A percentile compares a stretch with the other conserved stretches of the same genome.
These are phyloP conservation scores for Eleusine coracana DNA, from an alignment of 176 grass and related monocot species.

Conservation along the genomic window DNA sequence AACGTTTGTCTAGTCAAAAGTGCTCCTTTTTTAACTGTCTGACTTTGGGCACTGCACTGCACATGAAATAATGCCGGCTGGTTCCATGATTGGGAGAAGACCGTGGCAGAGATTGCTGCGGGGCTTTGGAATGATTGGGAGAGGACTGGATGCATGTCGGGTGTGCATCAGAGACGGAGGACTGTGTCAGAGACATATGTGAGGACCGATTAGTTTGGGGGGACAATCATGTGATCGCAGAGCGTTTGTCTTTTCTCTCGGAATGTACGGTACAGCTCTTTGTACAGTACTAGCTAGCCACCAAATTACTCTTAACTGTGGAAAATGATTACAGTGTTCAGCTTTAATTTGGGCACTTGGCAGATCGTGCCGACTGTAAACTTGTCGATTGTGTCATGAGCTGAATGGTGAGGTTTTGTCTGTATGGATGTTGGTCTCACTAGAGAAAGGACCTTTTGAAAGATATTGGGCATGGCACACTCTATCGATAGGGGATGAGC, in stretches of 20 bases:
- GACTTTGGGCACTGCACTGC: constrained; percentile 43
- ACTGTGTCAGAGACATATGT: constrained; percentile 43
- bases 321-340: constrained; percentile 20
- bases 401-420: not conserved
- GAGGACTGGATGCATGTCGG: constrained; percentile 49
- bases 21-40: constrained; percentile 42
- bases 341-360: not conserved
- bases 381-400: constrained; percentile 46
- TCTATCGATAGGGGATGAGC: constrained; percentile 12
- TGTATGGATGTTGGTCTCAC: not conserved
- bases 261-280: constrained; percentile 10
- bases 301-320: constrained; percentile 24
- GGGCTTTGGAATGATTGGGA: constrained; percentile 38
- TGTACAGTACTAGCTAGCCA: constrained; percentile 13
- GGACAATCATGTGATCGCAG: constrained; percentile 45
- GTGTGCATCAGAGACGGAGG: not conserved
- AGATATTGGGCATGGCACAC: constrained; percentile 3
- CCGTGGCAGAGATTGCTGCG: constrained; percentile 53
- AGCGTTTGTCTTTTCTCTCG: constrained; percentile 46
- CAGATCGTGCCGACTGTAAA: constrained; percentile 33
- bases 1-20: constrained; percentile 42
- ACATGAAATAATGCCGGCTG: constrained; percentile 66
- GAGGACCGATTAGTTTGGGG: constrained; percentile 9
- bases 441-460: constrained; percentile 17
- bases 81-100: constrained; percentile 58